phyloP scores from a whole-genome alignment of 805 yeast genomes.

The Cyberlindnera mrakii region DNA sequence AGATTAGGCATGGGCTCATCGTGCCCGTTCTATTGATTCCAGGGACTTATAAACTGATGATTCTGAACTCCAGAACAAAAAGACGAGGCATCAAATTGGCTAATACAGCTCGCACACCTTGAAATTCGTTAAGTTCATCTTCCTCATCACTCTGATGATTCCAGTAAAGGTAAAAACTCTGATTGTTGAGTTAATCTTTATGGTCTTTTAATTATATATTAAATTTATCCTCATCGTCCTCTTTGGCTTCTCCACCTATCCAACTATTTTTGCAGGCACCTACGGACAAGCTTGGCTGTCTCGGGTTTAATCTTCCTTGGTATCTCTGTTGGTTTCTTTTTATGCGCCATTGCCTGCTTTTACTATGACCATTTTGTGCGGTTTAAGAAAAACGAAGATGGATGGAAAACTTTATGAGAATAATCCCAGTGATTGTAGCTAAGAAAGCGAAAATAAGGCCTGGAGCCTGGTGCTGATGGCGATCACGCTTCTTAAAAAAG shows the following conservation, averaged over 20 bases:
- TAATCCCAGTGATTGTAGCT: too few species aligned
- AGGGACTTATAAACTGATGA: slow-evolving; percentile 66
- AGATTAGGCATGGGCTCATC: slow-evolving; percentile 38
- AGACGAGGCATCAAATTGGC: slow-evolving; percentile 49
- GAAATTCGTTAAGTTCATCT: slow-evolving; percentile 38
- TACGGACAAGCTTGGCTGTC: slow-evolving; percentile 54
- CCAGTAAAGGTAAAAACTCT: slow-evolving; percentile 69
- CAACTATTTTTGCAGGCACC: slow-evolving; percentile 63
- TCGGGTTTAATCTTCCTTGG: slow-evolving; percentile 69
- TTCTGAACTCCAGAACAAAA: slow-evolving; percentile 53
- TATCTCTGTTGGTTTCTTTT: slow-evolving; percentile 59
- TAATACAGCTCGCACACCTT: slow-evolving; percentile 28
- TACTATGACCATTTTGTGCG: slow-evolving; percentile 40
- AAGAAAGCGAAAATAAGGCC: too few species aligned
- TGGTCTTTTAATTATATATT: slow-evolving; percentile 60
- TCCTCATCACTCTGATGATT: slow-evolving; percentile 46
- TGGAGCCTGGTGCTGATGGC: too few species aligned
- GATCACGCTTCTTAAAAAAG: too few species aligned
- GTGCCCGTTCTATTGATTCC: slow-evolving; percentile 45
- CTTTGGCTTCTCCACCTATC: slow-evolving; percentile 74
- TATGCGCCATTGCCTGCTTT: slow-evolving; percentile 50
- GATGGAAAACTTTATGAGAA: slow-evolving; percentile 19
- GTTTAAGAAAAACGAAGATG: slow-evolving; percentile 56
- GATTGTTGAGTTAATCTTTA: slow-evolving; percentile 69
- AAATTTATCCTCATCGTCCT: slow-evolving; percentile 74